phyloP scores from a whole-genome alignment of 2,329 filamentous ascomycete genomes.

The Emergomyces orientalis region DNA sequence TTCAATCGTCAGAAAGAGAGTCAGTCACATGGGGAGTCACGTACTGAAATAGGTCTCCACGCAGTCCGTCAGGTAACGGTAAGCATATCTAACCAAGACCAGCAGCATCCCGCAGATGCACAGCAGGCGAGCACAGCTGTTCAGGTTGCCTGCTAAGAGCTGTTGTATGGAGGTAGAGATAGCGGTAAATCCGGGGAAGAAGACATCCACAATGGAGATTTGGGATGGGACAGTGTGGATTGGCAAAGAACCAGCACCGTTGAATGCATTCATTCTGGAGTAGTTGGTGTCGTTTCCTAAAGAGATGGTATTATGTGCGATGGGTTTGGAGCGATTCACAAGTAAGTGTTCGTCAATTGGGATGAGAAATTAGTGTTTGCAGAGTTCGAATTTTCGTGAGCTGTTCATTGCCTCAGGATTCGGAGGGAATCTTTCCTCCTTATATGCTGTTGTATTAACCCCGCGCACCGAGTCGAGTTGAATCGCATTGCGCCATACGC shows the following conservation, averaged over 20 bases:
- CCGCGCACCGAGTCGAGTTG: no score
- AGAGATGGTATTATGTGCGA: not conserved
- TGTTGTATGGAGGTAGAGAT: constrained; percentile 15
- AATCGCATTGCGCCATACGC: no score
- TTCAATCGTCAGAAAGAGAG: constrained; percentile 12
- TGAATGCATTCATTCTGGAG: constrained; percentile 14
- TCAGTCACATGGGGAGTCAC: constrained; percentile 10
- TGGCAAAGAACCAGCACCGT: constrained; percentile 5
- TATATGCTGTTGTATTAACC: no score
- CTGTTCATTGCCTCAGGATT: not conserved
- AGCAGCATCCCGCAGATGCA: constrained; percentile 15
- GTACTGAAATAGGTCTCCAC: constrained; percentile 18
- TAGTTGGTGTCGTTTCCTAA: constrained; percentile 3
- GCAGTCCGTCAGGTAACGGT: constrained; percentile 15
- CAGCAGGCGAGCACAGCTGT: constrained; percentile 15
- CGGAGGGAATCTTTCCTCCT: no score
- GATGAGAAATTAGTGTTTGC: not conserved
- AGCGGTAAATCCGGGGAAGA: constrained; percentile 18
- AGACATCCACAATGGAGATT: constrained; percentile 17
- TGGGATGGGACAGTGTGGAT: constrained; percentile 8
- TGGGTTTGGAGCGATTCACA: not conserved
- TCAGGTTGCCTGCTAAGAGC: constrained; percentile 15
- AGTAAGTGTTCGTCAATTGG: constrained; percentile 1
- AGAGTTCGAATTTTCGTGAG: not conserved
- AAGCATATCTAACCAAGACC: constrained; percentile 15